These are phyloP conservation scores for Taphrina sp. DNA, from an alignment of 1,139 yeast species.

Conservation along the genomic window DNA sequence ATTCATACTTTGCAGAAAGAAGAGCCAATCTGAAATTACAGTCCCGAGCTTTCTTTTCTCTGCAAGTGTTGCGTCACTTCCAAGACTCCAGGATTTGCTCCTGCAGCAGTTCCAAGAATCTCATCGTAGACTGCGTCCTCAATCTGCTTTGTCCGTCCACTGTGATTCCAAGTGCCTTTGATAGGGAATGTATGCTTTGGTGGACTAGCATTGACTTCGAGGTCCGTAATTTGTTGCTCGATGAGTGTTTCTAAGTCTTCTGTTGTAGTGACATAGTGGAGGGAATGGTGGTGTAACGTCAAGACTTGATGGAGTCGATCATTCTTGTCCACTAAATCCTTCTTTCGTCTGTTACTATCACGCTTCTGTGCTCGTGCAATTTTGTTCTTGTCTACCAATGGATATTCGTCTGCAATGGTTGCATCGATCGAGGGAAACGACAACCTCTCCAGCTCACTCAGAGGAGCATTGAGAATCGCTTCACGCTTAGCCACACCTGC, in stretches of 20 bases:
- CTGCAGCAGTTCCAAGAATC: constrained; percentile 32
- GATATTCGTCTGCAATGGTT: constrained; percentile 29
- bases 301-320: constrained; percentile 21
- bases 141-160: neutral
- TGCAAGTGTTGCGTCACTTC: constrained; percentile 13
- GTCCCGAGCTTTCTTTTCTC: no score
- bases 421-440: constrained; percentile 29
- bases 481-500: constrained; percentile 15
- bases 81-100: constrained; percentile 26
- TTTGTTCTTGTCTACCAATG: constrained; percentile 16
- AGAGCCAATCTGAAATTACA: no score
- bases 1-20: no score
- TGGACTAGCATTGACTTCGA: constrained; percentile 3
- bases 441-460: constrained; percentile 8
- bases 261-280: constrained; percentile 20
- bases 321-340: constrained; percentile 1
- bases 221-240: constrained; percentile 6
- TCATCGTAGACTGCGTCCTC: constrained; percentile 25
- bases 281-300: constrained; percentile 20
- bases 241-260: constrained; percentile 21
- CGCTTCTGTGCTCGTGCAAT: constrained; percentile 1
- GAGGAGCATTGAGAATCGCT: constrained; percentile 3
- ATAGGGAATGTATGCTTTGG: constrained; percentile 27
- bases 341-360: neutral
- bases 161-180: neutral